Evolutionary conservation across 371 early-diverging fungal genomes (phyloP).

Genomic region (Rhizomucor miehei): DNA sequence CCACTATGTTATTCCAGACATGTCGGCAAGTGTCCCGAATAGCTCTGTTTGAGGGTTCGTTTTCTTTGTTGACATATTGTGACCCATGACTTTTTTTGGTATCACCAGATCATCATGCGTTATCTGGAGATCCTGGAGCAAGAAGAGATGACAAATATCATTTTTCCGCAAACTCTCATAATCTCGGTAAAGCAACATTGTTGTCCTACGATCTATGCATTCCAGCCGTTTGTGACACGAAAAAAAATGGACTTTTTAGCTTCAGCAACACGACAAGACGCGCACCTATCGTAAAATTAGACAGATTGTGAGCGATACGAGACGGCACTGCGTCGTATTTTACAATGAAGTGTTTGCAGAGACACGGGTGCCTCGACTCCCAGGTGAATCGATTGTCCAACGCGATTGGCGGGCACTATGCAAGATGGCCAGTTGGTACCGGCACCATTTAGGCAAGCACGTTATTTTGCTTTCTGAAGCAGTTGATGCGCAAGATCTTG

Average conservation of each 20-base stretch:
- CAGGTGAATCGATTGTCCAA: slow-evolving; percentile 39
- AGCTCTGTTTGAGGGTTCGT: slow-evolving; percentile 1
- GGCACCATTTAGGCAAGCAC: slow-evolving; percentile 39
- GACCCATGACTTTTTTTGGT: not conserved
- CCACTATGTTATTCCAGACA: slow-evolving; percentile 50
- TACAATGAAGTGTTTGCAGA: slow-evolving; percentile 62
- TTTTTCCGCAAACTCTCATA: slow-evolving; percentile 67
- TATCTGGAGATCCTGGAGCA: slow-evolving; percentile 59
- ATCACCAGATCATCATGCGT: slow-evolving; percentile 48
- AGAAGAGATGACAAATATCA: slow-evolving; percentile 57
- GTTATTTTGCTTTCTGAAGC: slow-evolving; percentile 60
- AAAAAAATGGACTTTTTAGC: slow-evolving; percentile 26
- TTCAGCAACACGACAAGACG: slow-evolving; percentile 62
- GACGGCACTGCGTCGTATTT: slow-evolving; percentile 59
- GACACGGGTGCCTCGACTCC: slow-evolving; percentile 41
- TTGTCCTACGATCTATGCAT: not conserved
- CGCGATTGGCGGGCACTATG: slow-evolving; percentile 64
- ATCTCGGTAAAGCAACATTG: slow-evolving; percentile 41
- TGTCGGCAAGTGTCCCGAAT: slow-evolving; percentile 42
- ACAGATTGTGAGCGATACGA: slow-evolving; percentile 53
- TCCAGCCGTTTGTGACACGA: not conserved
- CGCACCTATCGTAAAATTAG: slow-evolving; percentile 62
- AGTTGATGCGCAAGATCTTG: slow-evolving; percentile 2
- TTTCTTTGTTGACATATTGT: slow-evolving; percentile 3
- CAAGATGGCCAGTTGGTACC: slow-evolving; percentile 58